Base-by-base conservation (phyloP, 2,329 filamentous ascomycete genomes). In the Ophiocordyceps camponoti-floridani region DNA sequence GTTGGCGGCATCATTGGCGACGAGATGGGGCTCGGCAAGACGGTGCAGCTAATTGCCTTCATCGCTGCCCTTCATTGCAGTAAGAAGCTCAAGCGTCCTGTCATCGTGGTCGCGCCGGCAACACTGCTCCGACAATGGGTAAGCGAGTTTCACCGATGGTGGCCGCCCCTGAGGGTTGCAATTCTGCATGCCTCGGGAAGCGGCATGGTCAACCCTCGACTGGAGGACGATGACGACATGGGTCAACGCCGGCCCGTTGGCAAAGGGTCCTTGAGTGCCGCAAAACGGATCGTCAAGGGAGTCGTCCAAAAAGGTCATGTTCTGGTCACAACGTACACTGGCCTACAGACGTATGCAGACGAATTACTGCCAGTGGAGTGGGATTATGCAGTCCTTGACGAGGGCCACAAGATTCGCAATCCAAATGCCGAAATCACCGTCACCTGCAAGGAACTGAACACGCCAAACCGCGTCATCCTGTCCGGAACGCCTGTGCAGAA, bases 21-120 rank as follows among this genome's bases (percentile, higher is more conserved):
- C 56, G 91, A 98, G 61, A 98, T 98, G 91, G 91, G 93, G 1
- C 66, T 98, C n/a, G 91, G 91, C 4, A 98, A 98, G 64, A 98
- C 91, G 4, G 73, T 78, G 1, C 75, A 77, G 53, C 55, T 75
- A 27, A 77, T 79, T 43, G 79, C 86, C 0, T 94, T 94, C 53
- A 69, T 98, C 43, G 88, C 91, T 3, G 85, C 86, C 3, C 66
- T 98, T 9, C 91, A 98, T 58, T 88, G 95, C 61, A 96, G 87
- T 62, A 84, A 82, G 52, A 84, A 79, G 54, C 73, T 96, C 19
- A 75, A 73, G 19, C 85, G 85, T 47, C 91, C 91, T 0, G 79
- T 93, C 40, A 85, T 98, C 47, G 75, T 98, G 8, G 87, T 98
- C 4, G 88, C 87, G 43, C 91, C 91, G 2, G 89, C 89, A 4